phyloP scores from a whole-genome alignment of 805 yeast genomes.

The Wickerhamomyces pijperi region DNA sequence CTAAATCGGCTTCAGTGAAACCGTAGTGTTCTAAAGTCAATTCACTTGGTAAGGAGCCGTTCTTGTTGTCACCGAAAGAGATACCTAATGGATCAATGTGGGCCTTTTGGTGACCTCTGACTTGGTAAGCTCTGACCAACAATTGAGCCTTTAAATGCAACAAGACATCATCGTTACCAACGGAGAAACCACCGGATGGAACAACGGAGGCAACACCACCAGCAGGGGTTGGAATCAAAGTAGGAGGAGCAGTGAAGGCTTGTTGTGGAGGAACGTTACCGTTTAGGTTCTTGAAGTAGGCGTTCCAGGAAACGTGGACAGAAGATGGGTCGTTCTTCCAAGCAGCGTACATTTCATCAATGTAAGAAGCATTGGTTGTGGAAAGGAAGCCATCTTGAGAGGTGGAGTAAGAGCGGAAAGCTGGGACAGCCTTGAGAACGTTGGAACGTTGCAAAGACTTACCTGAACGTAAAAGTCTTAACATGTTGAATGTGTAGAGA shows the following conservation, averaged over 20 bases:
- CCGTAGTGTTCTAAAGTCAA: constrained; percentile 88
- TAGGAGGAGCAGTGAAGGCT: constrained; percentile 90
- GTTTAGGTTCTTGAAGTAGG: constrained; percentile 87
- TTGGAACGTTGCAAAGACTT: constrained; percentile 16
- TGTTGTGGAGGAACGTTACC: constrained; percentile 54
- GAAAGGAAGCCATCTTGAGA: constrained; percentile 63
- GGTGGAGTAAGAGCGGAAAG: constrained; percentile 10
- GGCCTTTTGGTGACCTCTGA: constrained; percentile 94
- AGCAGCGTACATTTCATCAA: constrained; percentile 95
- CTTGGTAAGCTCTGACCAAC: constrained; percentile 96
- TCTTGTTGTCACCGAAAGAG: constrained; percentile 61
- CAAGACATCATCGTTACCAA: constrained; percentile 43
- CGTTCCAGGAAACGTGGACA: constrained; percentile 95
- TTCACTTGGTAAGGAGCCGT: constrained; percentile 60
- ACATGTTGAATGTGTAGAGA: constrained; percentile 8
- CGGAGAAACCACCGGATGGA: constrained; percentile 21
- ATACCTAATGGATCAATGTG: constrained; percentile 92
- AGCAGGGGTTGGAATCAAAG: constrained; percentile 69
- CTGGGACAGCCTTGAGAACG: constrained; percentile 6
- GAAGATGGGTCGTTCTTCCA: constrained; percentile 86
- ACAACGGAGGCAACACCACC: constrained; percentile 62
- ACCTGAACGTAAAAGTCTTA: constrained; percentile 15
- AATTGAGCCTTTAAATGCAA: constrained; percentile 92
- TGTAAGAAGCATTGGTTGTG: constrained; percentile 78
- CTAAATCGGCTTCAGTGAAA: constrained; percentile 77